These are phyloP conservation scores for Fonsecaea erecta DNA, from an alignment of 2,329 filamentous ascomycete genomes.

Conservation along the genomic window DNA sequence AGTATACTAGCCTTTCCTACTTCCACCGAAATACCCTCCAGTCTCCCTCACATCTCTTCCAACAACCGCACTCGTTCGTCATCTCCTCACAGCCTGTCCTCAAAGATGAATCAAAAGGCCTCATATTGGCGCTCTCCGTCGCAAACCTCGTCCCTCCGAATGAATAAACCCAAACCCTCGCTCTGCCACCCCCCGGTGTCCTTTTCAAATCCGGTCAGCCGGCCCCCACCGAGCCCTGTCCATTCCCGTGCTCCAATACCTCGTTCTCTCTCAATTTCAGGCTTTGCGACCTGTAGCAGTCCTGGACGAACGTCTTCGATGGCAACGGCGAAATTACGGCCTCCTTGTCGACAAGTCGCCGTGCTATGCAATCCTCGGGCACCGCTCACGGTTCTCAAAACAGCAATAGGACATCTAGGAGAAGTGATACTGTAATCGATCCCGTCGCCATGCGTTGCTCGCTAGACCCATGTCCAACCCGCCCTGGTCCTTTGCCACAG, in stretches of 20 bases:
- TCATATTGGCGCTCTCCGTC: slow-evolving; percentile 12
- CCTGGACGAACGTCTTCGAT: neutral
- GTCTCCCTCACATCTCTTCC: neutral
- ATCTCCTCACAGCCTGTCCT: neutral
- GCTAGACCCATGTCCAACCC: slow-evolving; percentile 9
- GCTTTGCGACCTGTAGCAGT: neutral
- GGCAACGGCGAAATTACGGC: neutral
- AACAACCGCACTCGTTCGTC: neutral
- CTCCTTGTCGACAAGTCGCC: neutral
- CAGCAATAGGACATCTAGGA: neutral
- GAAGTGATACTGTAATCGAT: slow-evolving; percentile 16
- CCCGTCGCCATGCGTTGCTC: neutral
- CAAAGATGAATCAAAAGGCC: slow-evolving; percentile 2
- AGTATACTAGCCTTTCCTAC: neutral
- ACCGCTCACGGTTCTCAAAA: neutral
- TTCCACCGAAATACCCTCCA: neutral
- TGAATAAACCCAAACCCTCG: slow-evolving; percentile 1
- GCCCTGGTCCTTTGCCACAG: slow-evolving; percentile 22
- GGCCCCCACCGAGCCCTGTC: slow-evolving; percentile 18
- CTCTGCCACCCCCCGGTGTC: neutral
- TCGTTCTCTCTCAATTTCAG: neutral
- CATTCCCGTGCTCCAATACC: neutral
- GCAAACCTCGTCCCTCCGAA: neutral
- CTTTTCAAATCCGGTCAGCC: slow-evolving; percentile 9
- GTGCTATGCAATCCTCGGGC: neutral